These are phyloP conservation scores for Teratosphaeria viscida DNA, from an alignment of 2,329 filamentous ascomycete genomes.

Conservation along the genomic window DNA sequence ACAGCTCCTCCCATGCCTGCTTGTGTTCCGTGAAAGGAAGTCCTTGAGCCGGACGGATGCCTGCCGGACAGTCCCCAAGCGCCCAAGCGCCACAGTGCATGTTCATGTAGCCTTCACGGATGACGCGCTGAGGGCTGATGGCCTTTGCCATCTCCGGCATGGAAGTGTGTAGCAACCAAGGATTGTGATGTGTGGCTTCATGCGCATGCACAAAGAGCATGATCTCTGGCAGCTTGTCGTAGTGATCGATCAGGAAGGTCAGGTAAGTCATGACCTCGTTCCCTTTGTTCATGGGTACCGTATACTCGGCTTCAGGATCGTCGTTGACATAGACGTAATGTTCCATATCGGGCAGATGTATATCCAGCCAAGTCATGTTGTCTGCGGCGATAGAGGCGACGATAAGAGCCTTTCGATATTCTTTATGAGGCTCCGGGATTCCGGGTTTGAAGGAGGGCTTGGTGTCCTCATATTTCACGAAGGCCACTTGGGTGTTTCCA, in stretches of 20 bases:
- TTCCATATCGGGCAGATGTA: background rate
- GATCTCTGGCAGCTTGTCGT: slow-evolving; percentile 23
- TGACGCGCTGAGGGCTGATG: slow-evolving; percentile 23
- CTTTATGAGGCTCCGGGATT: background rate
- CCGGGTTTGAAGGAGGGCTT: background rate
- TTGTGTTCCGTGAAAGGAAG: slow-evolving; percentile 8
- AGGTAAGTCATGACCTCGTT: slow-evolving; percentile 38
- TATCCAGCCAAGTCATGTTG: background rate
- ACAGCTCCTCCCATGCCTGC: slow-evolving; percentile 31
- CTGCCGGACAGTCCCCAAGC: slow-evolving; percentile 13
- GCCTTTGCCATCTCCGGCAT: background rate
- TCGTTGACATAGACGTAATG: background rate
- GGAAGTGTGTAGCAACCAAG: slow-evolving; percentile 28
- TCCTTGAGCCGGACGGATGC: slow-evolving; percentile 6
- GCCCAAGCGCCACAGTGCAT: slow-evolving; percentile 37
- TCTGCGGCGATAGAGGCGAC: background rate
- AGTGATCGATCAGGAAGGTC: slow-evolving; percentile 37
- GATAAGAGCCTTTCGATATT: background rate
- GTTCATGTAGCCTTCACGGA: slow-evolving; percentile 37
- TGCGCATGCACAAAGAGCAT: slow-evolving; percentile 19
- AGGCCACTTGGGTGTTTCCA: background rate
- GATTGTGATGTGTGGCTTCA: slow-evolving; percentile 17
- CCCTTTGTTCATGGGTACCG: slow-evolving; percentile 36
- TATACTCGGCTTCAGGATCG: background rate
- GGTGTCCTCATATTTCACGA: background rate